Evolutionary conservation across 2,329 filamentous ascomycete genomes (phyloP).

Genomic region (Fusarium foetens): DNA sequence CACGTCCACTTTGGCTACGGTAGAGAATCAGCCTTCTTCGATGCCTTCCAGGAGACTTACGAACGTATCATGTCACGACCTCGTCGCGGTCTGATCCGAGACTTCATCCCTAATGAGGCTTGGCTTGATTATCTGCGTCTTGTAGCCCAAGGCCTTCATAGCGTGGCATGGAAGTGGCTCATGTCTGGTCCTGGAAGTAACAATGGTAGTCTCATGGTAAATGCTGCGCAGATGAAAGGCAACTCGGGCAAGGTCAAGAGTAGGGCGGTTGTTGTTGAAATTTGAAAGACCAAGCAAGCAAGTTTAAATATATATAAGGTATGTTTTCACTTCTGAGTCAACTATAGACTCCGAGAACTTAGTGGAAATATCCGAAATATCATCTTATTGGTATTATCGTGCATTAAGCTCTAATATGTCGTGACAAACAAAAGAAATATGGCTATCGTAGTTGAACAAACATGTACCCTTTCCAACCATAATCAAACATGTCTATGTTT

Average conservation of each 20-base stretch:
- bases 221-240: slow-evolving; percentile 66
- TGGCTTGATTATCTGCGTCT: slow-evolving; percentile 61
- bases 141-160: slow-evolving; percentile 57
- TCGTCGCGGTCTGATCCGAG: slow-evolving; percentile 55
- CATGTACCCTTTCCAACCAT: slow-evolving; percentile 7
- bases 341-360: not conserved
- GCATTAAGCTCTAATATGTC: slow-evolving; percentile 3
- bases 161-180: slow-evolving; percentile 65
- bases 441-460: slow-evolving; percentile 1
- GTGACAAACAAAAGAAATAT: slow-evolving; percentile 28
- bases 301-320: not conserved
- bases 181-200: slow-evolving; percentile 64
- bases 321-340: not conserved
- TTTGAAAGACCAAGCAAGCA: slow-evolving; percentile 28
- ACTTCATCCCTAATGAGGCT: slow-evolving; percentile 56
- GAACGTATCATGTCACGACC: slow-evolving; percentile 68
- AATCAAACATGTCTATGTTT: not conserved
- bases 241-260: slow-evolving; percentile 61
- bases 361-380: not conserved
- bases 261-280: slow-evolving; percentile 51
- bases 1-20: slow-evolving; percentile 85
- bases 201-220: slow-evolving; percentile 64
- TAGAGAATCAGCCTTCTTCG: slow-evolving; percentile 76
- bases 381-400: slow-evolving; percentile 15
- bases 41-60: slow-evolving; percentile 76